phyloP scores from a whole-genome alignment of 2,329 filamentous ascomycete genomes.

The Westerdykella ornata region DNA sequence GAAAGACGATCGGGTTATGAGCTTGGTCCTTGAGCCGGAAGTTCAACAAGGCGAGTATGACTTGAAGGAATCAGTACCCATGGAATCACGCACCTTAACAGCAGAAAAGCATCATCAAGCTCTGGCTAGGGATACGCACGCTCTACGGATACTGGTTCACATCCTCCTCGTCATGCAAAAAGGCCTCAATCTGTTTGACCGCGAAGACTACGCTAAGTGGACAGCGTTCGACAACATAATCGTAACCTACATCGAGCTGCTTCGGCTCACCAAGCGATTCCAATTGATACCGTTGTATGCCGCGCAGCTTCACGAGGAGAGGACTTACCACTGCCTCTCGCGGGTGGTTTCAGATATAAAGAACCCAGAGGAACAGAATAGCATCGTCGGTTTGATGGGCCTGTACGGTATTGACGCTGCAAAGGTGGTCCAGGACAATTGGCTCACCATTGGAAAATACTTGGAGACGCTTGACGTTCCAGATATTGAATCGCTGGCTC shows the following conservation, averaged over 20 bases:
- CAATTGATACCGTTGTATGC: constrained; percentile 84
- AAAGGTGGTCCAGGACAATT: constrained; percentile 61
- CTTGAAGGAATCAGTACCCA: constrained; percentile 11
- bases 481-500: constrained; percentile 10
- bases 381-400: constrained; percentile 67
- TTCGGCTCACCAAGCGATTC: constrained; percentile 65
- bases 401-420: constrained; percentile 66
- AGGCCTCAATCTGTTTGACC: constrained; percentile 44
- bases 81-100: constrained; percentile 14
- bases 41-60: constrained; percentile 11
- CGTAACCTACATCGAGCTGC: constrained; percentile 71
- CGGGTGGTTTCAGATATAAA: constrained; percentile 69
- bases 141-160: constrained; percentile 42
- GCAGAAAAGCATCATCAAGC: constrained; percentile 24
- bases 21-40: constrained; percentile 29
- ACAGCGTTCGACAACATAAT: constrained; percentile 64
- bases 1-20: constrained; percentile 20
- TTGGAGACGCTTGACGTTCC: not conserved
- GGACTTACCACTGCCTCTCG: constrained; percentile 65
- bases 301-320: constrained; percentile 61
- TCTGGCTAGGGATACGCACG: constrained; percentile 38
- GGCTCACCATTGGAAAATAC: constrained; percentile 18
- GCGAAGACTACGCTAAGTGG: constrained; percentile 31
- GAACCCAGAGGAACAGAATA: constrained; percentile 57
- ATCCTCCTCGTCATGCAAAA: constrained; percentile 58